Evolutionary conservation across 2,329 filamentous ascomycete genomes (phyloP).

Genomic region (Dryadomyces sulphureus): DNA sequence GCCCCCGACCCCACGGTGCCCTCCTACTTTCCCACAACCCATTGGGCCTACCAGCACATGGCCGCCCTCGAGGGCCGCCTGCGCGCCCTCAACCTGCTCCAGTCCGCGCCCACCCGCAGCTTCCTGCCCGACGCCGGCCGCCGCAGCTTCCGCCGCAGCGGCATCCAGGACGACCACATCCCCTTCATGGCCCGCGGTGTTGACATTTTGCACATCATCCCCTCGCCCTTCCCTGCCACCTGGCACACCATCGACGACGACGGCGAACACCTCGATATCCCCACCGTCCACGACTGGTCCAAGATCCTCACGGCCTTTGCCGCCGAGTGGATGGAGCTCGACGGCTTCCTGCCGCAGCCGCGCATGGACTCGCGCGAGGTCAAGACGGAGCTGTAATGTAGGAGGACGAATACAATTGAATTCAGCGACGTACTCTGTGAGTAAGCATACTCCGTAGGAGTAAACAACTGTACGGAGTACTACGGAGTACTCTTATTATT

Average conservation of each 20-base stretch:
- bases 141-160: constrained; percentile 31
- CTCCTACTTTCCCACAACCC: constrained; percentile 63
- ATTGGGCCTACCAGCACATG: constrained; percentile 66
- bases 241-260: constrained; percentile 85
- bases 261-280: constrained; percentile 66
- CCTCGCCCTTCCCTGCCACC: constrained; percentile 62
- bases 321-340: constrained; percentile 82
- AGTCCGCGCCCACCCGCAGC: constrained; percentile 23
- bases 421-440: too few species aligned
- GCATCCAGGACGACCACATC: constrained; percentile 74
- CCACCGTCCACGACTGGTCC: constrained; percentile 76
- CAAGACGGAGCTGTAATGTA: constrained; percentile 12
- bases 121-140: constrained; percentile 52
- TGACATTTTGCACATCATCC: constrained; percentile 79
- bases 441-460: too few species aligned
- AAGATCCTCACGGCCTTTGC: constrained; percentile 71
- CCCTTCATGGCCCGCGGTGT: constrained; percentile 83
- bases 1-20: constrained; percentile 47
- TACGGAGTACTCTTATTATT: too few species aligned
- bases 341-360: constrained; percentile 11
- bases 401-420: neutral
- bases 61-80: constrained; percentile 50
- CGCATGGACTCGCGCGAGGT: neutral
- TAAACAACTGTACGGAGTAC: too few species aligned
- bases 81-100: constrained; percentile 37